These are phyloP conservation scores for Pseudogymnoascus sp. DNA, from an alignment of 2,329 filamentous ascomycete species.

Conservation along the genomic window DNA sequence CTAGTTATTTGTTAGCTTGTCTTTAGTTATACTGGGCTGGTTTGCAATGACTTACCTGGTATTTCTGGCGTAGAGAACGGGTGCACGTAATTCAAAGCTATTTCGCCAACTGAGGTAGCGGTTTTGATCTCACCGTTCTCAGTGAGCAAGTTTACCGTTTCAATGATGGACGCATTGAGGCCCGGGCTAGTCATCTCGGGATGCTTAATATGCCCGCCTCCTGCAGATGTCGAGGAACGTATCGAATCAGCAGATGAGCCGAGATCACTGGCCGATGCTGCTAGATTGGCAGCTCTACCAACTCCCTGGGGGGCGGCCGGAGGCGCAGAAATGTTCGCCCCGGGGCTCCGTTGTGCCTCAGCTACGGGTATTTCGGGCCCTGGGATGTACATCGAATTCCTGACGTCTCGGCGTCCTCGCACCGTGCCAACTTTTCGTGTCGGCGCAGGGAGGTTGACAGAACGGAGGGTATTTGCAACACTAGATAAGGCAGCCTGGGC, in stretches of 20 bases:
- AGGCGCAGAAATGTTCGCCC: conserved; percentile 19
- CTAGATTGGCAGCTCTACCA: neutral
- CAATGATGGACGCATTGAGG: conserved; percentile 80
- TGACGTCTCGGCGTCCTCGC: conserved; percentile 80
- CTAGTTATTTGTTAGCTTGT: conserved; percentile 30
- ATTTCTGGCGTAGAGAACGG: conserved; percentile 37
- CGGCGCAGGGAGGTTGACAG: conserved; percentile 51
- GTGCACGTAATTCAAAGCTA: conserved; percentile 65
- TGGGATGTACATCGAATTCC: conserved; percentile 82
- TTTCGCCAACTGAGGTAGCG: conserved; percentile 74
- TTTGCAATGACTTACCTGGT: conserved; percentile 19
- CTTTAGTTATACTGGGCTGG: conserved; percentile 12
- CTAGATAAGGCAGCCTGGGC: conserved; percentile 68
- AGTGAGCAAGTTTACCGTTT: conserved; percentile 82
- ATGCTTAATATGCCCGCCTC: conserved; percentile 64
- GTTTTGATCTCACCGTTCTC: conserved; percentile 64
- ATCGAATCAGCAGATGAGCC: conserved; percentile 49
- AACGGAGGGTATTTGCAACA: conserved; percentile 65
- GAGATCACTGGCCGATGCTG: conserved; percentile 20
- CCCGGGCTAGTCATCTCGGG: conserved; percentile 73
- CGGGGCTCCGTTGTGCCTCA: neutral
- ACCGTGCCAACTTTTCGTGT: conserved; percentile 67
- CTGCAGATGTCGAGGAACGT: conserved; percentile 71
- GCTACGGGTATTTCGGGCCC: conserved; percentile 24
- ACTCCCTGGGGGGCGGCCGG: conserved; percentile 17